These are phyloP conservation scores for Eucalyptus fibrosa DNA, from an alignment of 345 rosid genomes.

Conservation along the genomic window DNA sequence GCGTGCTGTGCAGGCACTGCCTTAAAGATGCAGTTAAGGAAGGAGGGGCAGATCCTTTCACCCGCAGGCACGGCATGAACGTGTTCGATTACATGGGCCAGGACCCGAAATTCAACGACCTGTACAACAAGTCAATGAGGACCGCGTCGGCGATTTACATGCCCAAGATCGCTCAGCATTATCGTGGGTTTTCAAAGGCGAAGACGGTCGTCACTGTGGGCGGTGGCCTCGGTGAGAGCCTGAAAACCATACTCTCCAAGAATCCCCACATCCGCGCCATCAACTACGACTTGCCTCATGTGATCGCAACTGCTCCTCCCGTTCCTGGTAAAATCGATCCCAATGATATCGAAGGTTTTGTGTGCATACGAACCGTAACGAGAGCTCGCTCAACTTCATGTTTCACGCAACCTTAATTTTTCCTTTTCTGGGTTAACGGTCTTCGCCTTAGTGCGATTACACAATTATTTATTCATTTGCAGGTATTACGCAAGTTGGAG, in stretches of 20 bases:
- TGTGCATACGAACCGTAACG: background rate
- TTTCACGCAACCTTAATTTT: background rate
- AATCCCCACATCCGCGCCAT: background rate
- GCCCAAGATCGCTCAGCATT: background rate
- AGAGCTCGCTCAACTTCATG: background rate
- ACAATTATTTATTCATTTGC: background rate
- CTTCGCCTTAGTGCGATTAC: background rate
- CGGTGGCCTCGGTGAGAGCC: background rate
- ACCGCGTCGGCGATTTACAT: background rate
- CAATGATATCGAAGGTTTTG: background rate
- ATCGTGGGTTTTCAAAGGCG: background rate
- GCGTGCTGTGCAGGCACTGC: background rate
- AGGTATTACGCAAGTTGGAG: constrained; percentile 18
- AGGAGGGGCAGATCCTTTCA: background rate
- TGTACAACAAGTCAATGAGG: background rate
- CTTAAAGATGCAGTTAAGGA: background rate
- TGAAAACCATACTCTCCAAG: background rate
- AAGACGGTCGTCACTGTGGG: background rate
- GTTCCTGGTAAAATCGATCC: constrained; percentile 3
- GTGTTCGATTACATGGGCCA: background rate
- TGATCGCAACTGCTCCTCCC: constrained; percentile 1
- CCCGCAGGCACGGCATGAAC: background rate
- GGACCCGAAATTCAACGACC: background rate
- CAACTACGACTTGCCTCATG: constrained; percentile 24
- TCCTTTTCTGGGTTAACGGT: background rate